A percentile compares a stretch with the other conserved stretches of the same genome.
Conservation (phyloP, 371 early-diverging fungal genomes). For the Umbelopsis sp. region DNA sequence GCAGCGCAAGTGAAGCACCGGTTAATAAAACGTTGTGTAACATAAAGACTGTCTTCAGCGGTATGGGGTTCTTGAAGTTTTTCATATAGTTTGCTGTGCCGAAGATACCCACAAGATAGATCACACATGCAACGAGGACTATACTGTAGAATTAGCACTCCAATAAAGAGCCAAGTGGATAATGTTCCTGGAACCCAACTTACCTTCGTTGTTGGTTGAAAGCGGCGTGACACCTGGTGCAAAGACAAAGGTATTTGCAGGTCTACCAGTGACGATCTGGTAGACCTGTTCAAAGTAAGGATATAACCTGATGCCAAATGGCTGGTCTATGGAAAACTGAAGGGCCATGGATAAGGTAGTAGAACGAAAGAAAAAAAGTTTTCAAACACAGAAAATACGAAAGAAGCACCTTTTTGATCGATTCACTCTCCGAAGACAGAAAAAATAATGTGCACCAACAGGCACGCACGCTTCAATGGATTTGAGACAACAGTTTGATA, state of each 20-base stretch:
- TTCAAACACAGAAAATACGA: neutral
- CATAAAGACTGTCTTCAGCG: slow-evolving; percentile 65
- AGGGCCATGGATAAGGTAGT: slow-evolving; percentile 5
- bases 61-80: slow-evolving; percentile 55
- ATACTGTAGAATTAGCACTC: too few species aligned
- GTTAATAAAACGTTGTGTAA: slow-evolving; percentile 76
- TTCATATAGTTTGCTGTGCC: slow-evolving; percentile 66
- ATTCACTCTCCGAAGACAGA: slow-evolving; percentile 6
- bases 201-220: slow-evolving; percentile 23
- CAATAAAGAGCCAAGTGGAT: too few species aligned
- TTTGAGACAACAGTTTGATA: neutral
- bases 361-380: slow-evolving; percentile 1
- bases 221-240: slow-evolving; percentile 27
- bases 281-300: slow-evolving; percentile 20
- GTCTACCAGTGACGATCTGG: slow-evolving; percentile 18
- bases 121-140: slow-evolving; percentile 52
- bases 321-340: slow-evolving; percentile 33
- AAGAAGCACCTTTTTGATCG: neutral
- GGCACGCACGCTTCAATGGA: too few species aligned
- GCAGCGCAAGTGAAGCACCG: slow-evolving; percentile 58
- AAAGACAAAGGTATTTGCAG: slow-evolving; percentile 27
- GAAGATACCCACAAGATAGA: slow-evolving; percentile 71
- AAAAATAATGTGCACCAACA: neutral
- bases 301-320: slow-evolving; percentile 45
- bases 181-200: neutral